Conservation (phyloP, 176 grass and related monocot genomes). For the Ananas comosus region DNA sequence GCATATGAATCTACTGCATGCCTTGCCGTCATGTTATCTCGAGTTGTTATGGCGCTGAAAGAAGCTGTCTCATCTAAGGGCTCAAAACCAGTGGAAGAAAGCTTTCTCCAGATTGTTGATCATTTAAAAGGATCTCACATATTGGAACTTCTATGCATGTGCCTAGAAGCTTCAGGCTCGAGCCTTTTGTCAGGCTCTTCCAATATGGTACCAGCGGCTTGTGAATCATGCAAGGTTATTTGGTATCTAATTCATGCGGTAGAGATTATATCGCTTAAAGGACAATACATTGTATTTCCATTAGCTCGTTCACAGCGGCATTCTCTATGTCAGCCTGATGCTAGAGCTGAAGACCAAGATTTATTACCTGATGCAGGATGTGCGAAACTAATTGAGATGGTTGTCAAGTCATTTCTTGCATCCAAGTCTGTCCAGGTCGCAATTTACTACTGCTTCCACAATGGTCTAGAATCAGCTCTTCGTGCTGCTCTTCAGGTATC, state of each 20-base stretch:
- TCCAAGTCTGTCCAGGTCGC: slow-evolving; percentile 74
- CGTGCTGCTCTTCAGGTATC: slow-evolving; percentile 81
- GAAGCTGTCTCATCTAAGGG: slow-evolving; percentile 48
- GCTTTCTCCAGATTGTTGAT: slow-evolving; percentile 56
- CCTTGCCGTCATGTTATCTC: slow-evolving; percentile 69
- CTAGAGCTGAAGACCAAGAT: slow-evolving; percentile 27
- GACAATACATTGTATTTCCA: slow-evolving; percentile 63
- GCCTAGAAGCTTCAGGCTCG: slow-evolving; percentile 57
- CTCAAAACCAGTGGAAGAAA: slow-evolving; percentile 38
- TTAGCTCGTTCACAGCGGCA: slow-evolving; percentile 50
- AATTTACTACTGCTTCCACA: slow-evolving; percentile 86
- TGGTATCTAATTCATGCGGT: slow-evolving; percentile 82
- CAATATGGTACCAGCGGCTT: slow-evolving; percentile 93
- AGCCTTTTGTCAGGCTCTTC: slow-evolving; percentile 60
- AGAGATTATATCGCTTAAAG: slow-evolving; percentile 60
- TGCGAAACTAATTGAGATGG: slow-evolving; percentile 42
- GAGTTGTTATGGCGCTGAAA: slow-evolving; percentile 49
- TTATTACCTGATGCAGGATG: slow-evolving; percentile 41
- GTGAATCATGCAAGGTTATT: slow-evolving; percentile 88
- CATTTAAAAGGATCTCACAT: slow-evolving; percentile 47
- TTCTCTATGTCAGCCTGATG: slow-evolving; percentile 28
- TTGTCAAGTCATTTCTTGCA: slow-evolving; percentile 60
- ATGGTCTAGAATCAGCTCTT: slow-evolving; percentile 81
- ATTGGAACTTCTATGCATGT: slow-evolving; percentile 55
- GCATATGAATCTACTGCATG: slow-evolving; percentile 76